phyloP scores from a whole-genome alignment of 495 filamentous ascomycete species.

The Talaromyces liani region DNA sequence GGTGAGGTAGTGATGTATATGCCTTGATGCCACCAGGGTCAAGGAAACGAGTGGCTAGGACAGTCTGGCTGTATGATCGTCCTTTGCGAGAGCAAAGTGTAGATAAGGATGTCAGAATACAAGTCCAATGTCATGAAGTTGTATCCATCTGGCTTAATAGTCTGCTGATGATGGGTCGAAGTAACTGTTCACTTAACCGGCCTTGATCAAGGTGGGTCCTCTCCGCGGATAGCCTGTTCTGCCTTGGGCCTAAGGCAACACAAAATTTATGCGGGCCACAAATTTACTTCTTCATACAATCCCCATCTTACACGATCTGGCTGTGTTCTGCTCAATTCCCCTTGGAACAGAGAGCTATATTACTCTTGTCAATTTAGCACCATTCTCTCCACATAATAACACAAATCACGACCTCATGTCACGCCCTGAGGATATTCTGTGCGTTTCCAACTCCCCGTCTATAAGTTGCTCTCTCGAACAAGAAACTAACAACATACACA shows the following conservation, averaged over 20 bases:
- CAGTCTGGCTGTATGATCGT: background rate
- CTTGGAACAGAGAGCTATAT: background rate
- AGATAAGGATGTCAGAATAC: background rate
- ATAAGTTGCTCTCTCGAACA: background rate
- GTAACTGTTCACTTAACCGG: background rate
- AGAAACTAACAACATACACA: slow-evolving; percentile 21
- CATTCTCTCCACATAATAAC: background rate
- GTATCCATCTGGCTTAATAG: slow-evolving; percentile 3
- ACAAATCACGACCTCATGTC: slow-evolving; percentile 57
- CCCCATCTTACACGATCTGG: background rate
- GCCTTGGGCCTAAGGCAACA: slow-evolving; percentile 3
- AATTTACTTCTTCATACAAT: background rate
- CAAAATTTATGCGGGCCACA: background rate
- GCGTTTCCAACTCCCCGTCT: slow-evolving; percentile 14
- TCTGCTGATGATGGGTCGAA: background rate
- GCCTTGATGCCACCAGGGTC: background rate
- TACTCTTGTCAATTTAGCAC: background rate
- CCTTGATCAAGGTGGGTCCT: background rate
- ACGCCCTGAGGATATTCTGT: slow-evolving; percentile 91
- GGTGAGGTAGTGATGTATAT: background rate
- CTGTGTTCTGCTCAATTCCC: background rate
- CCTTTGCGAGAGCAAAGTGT: background rate
- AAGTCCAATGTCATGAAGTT: background rate
- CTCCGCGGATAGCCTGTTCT: background rate
- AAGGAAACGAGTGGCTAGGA: background rate